Base-by-base conservation (phyloP, 495 filamentous ascomycete species). In the Aspergillus kassunensis region DNA sequence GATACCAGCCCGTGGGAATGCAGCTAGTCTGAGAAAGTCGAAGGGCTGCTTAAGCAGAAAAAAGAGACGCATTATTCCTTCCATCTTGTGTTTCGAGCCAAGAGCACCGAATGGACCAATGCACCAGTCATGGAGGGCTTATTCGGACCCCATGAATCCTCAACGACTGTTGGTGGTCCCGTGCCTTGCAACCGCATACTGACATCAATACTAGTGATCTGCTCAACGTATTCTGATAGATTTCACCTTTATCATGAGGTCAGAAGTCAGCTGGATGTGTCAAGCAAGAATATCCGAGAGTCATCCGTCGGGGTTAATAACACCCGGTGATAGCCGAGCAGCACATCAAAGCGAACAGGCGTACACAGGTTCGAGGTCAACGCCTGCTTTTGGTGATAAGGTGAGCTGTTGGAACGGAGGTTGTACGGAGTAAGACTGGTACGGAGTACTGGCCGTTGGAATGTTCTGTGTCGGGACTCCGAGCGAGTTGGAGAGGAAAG, bases 241-340 rank as follows among this genome's bases (percentile, higher is more conserved):
- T 31, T n/a, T 10, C 15, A 23, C 21, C 37, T 21, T 16, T 23
- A 18, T 39, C 21, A 39, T 45, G 25, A 37, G 21, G 41, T 53
- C 33, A 53, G 41, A 40, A 31, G 51, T 53, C 42, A 53, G 42
- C 51, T 53, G 42, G 42, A 40, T 53, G 24, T 31, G 6, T 27
- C 27, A 18, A 27, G 24, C 20, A 19, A 45, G 31, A 44, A 36
- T 44, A 44, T 51, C 27, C 49, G 39, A 34, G n/a, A 25, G 47
- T 31, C 34, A 44, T 36, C 25, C 35, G n/a, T n/a, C 23, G 2
- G 21, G 12, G 33, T 19, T 31, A 36, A 16, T 23, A 13, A 37
- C 12, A 40, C 33, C 51, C 42, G 51, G 42, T 23, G 24, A 12
- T 53, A 53, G 18, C 51, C 51, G 42, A 46, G 24, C 19, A 16